A percentile compares a stretch with the other conserved stretches of the same genome.
Conservation (phyloP, 768 basidiomycete species). For the Phlegmacium glaucopus region DNA sequence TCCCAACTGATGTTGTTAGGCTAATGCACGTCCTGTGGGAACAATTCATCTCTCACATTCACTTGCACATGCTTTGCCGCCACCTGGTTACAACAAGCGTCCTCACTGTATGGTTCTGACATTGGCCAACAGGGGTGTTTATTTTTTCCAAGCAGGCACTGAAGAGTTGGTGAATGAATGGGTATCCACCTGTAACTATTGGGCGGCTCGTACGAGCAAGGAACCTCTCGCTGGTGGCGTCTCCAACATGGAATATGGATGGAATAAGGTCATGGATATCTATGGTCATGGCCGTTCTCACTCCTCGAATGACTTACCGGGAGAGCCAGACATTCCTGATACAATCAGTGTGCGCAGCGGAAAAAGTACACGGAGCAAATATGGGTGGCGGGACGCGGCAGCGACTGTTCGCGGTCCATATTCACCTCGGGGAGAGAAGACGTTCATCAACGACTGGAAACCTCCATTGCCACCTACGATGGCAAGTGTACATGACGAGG, state of each 20-base stretch:
- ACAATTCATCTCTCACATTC: conserved; percentile 83
- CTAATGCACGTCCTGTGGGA: conserved; percentile 86
- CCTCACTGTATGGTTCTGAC: conserved; percentile 96
- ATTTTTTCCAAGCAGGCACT: conserved; percentile 98
- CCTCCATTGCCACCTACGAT: conserved; percentile 82
- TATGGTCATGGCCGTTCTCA: conserved; percentile 46
- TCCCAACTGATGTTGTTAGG: conserved; percentile 39
- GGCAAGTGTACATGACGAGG: conserved; percentile 86
- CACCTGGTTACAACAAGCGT: conserved; percentile 90
- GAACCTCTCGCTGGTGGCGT: conserved; percentile 96
- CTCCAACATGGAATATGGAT: conserved; percentile 99
- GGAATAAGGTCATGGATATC: conserved; percentile 74
- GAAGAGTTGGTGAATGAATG: conserved; percentile 99
- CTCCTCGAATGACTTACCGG: conserved; percentile 54
- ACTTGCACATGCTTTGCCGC: conserved; percentile 80
- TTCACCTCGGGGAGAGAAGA: conserved; percentile 77
- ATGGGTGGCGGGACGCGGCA: conserved; percentile 67
- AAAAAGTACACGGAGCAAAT: conserved; percentile 70
- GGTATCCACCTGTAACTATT: conserved; percentile 99
- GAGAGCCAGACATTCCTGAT: conserved; percentile 54
- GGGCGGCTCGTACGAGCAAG: conserved; percentile 94
- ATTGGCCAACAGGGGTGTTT: conserved; percentile 84
- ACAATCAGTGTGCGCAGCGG: conserved; percentile 72
- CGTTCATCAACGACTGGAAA: conserved; percentile 91
- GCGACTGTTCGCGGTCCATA: conserved; percentile 60